Conservation (phyloP, 2,329 filamentous ascomycete genomes). For the Fusarium sp. region DNA sequence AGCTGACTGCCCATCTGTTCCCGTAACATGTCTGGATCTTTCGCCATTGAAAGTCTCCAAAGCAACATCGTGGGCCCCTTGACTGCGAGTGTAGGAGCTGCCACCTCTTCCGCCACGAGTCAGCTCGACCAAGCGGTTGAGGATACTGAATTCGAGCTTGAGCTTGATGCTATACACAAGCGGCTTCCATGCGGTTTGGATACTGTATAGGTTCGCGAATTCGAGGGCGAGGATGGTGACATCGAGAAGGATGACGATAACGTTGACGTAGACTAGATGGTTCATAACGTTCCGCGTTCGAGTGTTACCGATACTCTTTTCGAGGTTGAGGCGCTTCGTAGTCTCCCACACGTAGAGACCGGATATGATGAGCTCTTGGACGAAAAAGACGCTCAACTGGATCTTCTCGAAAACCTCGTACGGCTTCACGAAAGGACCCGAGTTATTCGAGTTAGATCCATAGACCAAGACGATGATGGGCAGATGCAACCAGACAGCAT, state of each 20-base stretch:
- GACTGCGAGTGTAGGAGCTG: constrained; percentile 38
- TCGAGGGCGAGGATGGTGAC: constrained; percentile 47
- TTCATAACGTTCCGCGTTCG: constrained; percentile 35
- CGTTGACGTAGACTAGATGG: constrained; percentile 57
- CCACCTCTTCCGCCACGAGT: constrained; percentile 26
- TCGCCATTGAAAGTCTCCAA: constrained; percentile 37
- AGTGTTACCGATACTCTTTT: background rate
- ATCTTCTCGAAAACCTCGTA: constrained; percentile 65
- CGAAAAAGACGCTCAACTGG: constrained; percentile 65
- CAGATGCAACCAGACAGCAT: constrained; percentile 61
- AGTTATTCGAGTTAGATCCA: constrained; percentile 55
- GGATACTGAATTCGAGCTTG: constrained; percentile 53
- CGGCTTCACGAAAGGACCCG: constrained; percentile 32
- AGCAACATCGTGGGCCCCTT: constrained; percentile 21
- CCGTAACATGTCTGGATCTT: constrained; percentile 16
- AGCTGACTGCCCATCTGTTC: background rate
- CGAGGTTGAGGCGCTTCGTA: constrained; percentile 41
- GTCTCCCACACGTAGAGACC: constrained; percentile 66
- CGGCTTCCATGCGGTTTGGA: constrained; percentile 40
- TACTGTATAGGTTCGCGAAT: constrained; percentile 53
- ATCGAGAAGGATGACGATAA: constrained; percentile 56
- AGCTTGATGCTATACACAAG: constrained; percentile 52
- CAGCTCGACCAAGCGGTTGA: constrained; percentile 44
- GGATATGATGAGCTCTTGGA: constrained; percentile 67
- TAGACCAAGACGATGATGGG: constrained; percentile 68